Evolutionary conservation across 768 basidiomycete species (phyloP).

Genomic region (Boletales sp.): DNA sequence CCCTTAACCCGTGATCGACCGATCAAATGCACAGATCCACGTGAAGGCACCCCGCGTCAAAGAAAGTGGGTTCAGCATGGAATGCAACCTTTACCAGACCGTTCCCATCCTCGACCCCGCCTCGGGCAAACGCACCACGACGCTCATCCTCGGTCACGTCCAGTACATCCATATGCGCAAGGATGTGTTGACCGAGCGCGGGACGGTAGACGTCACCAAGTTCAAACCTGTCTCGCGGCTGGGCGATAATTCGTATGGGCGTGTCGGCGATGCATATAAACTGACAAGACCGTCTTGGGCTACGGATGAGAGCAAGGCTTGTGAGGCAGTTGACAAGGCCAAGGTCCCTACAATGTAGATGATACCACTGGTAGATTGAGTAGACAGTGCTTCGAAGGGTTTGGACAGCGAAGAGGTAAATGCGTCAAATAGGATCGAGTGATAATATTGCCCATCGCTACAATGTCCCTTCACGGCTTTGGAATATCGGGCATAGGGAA

Average conservation of each 20-base stretch:
- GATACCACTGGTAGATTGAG: neutral
- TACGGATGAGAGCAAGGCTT: slow-evolving; percentile 11
- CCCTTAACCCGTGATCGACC: neutral
- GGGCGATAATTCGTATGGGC: slow-evolving; percentile 38
- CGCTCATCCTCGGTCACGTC: slow-evolving; percentile 38
- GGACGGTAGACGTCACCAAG: slow-evolving; percentile 35
- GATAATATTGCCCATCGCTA: too few species aligned
- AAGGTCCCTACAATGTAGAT: neutral
- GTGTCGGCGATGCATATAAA: slow-evolving; percentile 27
- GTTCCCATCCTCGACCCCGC: slow-evolving; percentile 35
- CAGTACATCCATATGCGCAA: slow-evolving; percentile 43
- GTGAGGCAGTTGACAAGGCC: neutral
- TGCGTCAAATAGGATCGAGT: too few species aligned
- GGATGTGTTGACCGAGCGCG: slow-evolving; percentile 36
- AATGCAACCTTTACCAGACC: slow-evolving; percentile 35
- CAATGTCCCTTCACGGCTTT: too few species aligned
- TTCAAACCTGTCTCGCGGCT: slow-evolving; percentile 35
- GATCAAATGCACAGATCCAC: slow-evolving; percentile 22
- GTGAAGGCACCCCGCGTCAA: slow-evolving; percentile 41
- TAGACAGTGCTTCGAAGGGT: too few species aligned
- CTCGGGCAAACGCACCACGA: slow-evolving; percentile 24
- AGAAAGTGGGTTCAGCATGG: slow-evolving; percentile 48
- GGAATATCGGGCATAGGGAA: too few species aligned
- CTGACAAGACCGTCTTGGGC: slow-evolving; percentile 22
- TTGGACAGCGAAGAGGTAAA: too few species aligned